Evolutionary conservation across 805 yeast species (phyloP).

Genomic region (Starmerella potacharoeniae): DNA sequence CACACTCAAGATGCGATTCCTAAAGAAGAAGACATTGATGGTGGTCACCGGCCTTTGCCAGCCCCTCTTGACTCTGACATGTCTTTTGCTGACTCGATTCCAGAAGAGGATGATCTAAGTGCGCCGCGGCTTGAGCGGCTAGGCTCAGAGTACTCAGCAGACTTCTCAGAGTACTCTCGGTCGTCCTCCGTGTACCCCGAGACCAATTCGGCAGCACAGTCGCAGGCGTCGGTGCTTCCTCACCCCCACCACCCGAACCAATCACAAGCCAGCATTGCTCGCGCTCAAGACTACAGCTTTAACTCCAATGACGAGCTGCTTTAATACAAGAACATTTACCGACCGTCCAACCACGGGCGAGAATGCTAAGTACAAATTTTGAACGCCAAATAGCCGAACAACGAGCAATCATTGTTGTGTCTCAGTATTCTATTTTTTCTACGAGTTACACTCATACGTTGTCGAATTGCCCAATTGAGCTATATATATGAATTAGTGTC

Average conservation of each 20-base stretch:
- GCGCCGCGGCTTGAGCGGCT: constrained; percentile 8
- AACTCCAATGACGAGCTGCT: neutral
- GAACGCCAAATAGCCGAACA: neutral
- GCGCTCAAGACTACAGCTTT: neutral
- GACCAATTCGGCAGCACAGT: constrained; percentile 14
- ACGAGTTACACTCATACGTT: too few species aligned
- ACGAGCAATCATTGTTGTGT: too few species aligned
- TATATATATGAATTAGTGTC: too few species aligned
- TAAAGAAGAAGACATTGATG: neutral
- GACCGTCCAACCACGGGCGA: too few species aligned
- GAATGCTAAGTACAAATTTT: neutral
- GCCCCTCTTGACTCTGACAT: neutral
- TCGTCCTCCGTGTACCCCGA: constrained; percentile 17
- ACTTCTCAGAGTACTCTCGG: constrained; percentile 12
- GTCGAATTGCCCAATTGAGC: too few species aligned
- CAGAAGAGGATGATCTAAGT: neutral
- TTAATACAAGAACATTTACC: too few species aligned
- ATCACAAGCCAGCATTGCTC: constrained; percentile 12
- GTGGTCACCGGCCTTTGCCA: neutral
- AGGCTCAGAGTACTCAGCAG: constrained; percentile 2
- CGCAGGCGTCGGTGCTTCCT: constrained; percentile 10
- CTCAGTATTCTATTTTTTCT: too few species aligned
- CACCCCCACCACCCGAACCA: constrained; percentile 2
- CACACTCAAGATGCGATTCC: too few species aligned
- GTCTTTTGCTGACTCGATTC: neutral